These are phyloP conservation scores for Wilcoxina mikolae DNA, from an alignment of 495 filamentous ascomycete species.

Conservation along the genomic window DNA sequence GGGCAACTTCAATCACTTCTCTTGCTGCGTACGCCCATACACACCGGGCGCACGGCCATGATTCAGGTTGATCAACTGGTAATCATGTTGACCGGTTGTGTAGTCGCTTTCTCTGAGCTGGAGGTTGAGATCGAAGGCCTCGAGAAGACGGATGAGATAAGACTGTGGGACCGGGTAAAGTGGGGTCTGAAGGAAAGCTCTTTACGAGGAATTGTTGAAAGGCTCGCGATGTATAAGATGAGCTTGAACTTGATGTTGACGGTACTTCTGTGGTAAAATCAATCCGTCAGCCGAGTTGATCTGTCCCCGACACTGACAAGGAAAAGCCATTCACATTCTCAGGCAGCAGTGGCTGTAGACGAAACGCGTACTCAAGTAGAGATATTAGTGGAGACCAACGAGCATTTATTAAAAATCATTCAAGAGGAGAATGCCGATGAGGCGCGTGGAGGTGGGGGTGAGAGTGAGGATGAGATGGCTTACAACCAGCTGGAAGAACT, in stretches of 20 bases:
- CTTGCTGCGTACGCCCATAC: neutral
- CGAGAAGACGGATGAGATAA: neutral
- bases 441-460: too few species aligned
- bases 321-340: neutral
- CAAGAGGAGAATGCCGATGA: neutral
- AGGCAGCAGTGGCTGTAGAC: neutral
- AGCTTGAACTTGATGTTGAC: neutral
- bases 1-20: too few species aligned
- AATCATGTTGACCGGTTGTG: neutral
- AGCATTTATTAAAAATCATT: neutral
- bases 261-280: neutral
- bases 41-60: neutral
- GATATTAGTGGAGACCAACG: neutral
- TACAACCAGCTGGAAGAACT: neutral
- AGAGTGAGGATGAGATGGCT: neutral
- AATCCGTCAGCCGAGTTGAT: neutral
- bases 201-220: neutral
- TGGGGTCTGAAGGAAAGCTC: neutral
- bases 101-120: neutral
- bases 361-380: neutral
- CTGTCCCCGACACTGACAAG: neutral
- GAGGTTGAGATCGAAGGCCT: neutral
- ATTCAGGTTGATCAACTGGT: neutral
- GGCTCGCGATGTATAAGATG: neutral
- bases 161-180: neutral